A percentile compares a stretch with the other conserved stretches of the same genome.
Conservation (phyloP, 2,329 filamentous ascomycete genomes). For the Hypoxylon sp. region DNA sequence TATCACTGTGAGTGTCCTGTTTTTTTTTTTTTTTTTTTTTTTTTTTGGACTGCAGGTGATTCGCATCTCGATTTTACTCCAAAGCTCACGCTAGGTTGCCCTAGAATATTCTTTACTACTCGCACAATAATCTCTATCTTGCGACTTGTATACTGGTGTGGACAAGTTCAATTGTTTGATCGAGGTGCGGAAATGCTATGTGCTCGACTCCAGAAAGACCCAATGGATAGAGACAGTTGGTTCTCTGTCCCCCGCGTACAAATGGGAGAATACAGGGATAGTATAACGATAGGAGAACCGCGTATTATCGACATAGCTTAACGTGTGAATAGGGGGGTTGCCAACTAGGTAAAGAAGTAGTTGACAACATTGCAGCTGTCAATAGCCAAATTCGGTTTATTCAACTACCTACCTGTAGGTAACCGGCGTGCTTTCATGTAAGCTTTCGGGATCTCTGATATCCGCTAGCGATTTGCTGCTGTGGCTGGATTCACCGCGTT, state of each 20-base stretch:
- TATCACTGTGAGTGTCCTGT: constrained; percentile 39
- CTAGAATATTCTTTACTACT: constrained; percentile 16
- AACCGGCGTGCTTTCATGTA: background rate
- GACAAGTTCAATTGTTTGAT: constrained; percentile 15
- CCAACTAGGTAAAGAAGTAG: background rate
- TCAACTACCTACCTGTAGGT: too few species aligned
- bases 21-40: too few species aligned
- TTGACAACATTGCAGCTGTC: background rate
- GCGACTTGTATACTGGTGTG: constrained; percentile 25
- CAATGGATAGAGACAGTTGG: background rate
- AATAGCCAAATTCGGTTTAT: background rate
- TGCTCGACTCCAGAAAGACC: background rate
- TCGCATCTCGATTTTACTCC: background rate
- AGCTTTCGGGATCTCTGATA: background rate
- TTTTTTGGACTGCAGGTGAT: background rate
- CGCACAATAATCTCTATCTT: constrained; percentile 16
- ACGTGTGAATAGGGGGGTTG: background rate
- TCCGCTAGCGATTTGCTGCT: background rate
- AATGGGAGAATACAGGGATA: constrained; percentile 7
- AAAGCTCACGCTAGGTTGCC: background rate
- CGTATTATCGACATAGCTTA: constrained; percentile 4
- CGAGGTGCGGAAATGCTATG: constrained; percentile 6
- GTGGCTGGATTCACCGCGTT: background rate
- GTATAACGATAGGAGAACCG: constrained; percentile 7
- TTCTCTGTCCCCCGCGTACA: background rate